Conservation (phyloP, 768 basidiomycete species). For the Kwoniella heveanensis region DNA sequence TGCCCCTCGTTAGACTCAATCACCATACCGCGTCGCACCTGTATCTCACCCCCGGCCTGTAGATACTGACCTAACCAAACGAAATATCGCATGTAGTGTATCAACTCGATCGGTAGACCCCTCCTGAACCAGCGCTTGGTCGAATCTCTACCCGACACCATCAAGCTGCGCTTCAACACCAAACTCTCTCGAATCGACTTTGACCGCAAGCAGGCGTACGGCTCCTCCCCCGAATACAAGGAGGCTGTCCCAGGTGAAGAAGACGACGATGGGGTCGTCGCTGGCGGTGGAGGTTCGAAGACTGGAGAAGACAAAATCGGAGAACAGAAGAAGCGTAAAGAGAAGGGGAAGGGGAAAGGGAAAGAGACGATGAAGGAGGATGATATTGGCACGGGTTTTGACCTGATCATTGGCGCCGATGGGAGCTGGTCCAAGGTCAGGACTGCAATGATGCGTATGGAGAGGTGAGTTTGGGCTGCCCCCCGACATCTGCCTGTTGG, state of each 20-base stretch:
- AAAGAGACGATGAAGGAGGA: constrained; percentile 30
- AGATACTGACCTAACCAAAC: too few relatives aligned
- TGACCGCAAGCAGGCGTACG: constrained; percentile 56
- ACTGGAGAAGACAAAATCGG: background rate
- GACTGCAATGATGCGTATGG: constrained; percentile 91
- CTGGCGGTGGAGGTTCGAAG: constrained; percentile 8
- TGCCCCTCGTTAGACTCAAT: background rate
- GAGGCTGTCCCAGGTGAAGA: constrained; percentile 38
- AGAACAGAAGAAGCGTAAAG: constrained; percentile 3
- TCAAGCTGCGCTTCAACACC: constrained; percentile 75
- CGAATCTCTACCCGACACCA: constrained; percentile 68
- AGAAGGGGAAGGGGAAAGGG: constrained; percentile 18
- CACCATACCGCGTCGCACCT: background rate
- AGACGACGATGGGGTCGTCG: constrained; percentile 33
- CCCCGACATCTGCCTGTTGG: too few relatives aligned
- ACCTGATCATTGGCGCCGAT: constrained; percentile 75
- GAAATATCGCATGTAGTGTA: constrained; percentile 70
- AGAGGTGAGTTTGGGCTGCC: constrained; percentile 71
- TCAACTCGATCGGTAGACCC: constrained; percentile 88
- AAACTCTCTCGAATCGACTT: constrained; percentile 79
- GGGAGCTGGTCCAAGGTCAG: constrained; percentile 90
- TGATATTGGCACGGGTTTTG: constrained; percentile 41
- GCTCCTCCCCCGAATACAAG: constrained; percentile 12
- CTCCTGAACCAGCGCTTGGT: constrained; percentile 84
- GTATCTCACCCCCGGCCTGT: too few relatives aligned